Base-by-base conservation (phyloP, 2,329 filamentous ascomycete genomes). In the Meredithiella fracta region DNA sequence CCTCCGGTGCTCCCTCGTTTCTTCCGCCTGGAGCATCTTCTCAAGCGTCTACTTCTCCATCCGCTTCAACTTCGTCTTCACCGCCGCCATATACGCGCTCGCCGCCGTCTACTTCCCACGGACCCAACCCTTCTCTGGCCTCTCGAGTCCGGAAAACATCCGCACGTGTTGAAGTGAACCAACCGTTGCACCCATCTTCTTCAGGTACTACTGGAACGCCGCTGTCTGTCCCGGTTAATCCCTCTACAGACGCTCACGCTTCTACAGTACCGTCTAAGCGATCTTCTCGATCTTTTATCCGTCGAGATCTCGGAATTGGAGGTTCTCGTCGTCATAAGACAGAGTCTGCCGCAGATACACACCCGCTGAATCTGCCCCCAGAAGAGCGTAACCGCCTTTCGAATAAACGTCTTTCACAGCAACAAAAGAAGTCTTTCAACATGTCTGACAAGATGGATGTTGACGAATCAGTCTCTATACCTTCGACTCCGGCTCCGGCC, bases 351-450 rank as follows among this genome's bases (percentile, higher is more conserved):
- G 74, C 75, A 61, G 79, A 91, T 66, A 84, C 81, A 2, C 90
- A 96, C 68, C 91, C 91, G 40, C 77, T 96, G 54, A 96, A 96
- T 65, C 79, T 94, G 22, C 88, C 85, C 1, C 89, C 89, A 50
- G 89, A 95, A 72, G 83, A 95, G 75, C 79, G 88, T 64, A 85
- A 86, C 68, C 81, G 86, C 60, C 70, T 86, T 58, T 87, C 83
- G n/a, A 55, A 29, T 9, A 47, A 58, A 47, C 47, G 49, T 52
- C 52, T 58, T 38, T 55, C 49, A n/a, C 52, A 55, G 26, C 56
- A 58, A 7, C 56, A 55, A 7, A 44, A 55, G 23, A 51, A 47
- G 15, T 42, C 34, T 17, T 38, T 51, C 52, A 75, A 72, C 64
- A 76, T 79, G 77, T 80, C 71, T 63, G 73, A 74, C 61, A 81